phyloP scores from a whole-genome alignment of 805 yeast genomes.

The Candida coleopterorum region DNA sequence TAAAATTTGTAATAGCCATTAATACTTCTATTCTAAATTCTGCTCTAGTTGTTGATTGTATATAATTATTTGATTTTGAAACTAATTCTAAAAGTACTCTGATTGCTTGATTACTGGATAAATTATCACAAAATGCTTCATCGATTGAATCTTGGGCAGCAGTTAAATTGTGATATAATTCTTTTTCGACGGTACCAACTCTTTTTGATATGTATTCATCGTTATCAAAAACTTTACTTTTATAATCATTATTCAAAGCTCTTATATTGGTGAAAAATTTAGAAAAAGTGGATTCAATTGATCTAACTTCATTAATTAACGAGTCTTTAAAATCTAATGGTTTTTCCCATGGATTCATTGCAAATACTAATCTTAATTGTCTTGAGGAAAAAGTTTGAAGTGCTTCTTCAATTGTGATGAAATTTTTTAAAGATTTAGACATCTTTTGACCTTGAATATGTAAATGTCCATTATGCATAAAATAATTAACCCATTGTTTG shows the following conservation, averaged over 20 bases:
- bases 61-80: slow-evolving; percentile 66
- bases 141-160: slow-evolving; percentile 58
- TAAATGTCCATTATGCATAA: slow-evolving; percentile 94
- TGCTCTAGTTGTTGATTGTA: slow-evolving; percentile 40
- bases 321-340: slow-evolving; percentile 89
- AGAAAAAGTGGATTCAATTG: slow-evolving; percentile 67
- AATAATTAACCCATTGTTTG: slow-evolving; percentile 95
- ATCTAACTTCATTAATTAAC: slow-evolving; percentile 68
- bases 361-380: slow-evolving; percentile 87
- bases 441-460: slow-evolving; percentile 98
- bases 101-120: slow-evolving; percentile 73
- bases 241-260: slow-evolving; percentile 69
- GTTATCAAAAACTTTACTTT: slow-evolving; percentile 37
- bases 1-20: slow-evolving; percentile 57
- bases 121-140: slow-evolving; percentile 81
- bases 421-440: slow-evolving; percentile 93
- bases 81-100: slow-evolving; percentile 64
- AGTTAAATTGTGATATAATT: slow-evolving; percentile 46
- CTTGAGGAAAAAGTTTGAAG: slow-evolving; percentile 64
- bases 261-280: slow-evolving; percentile 86
- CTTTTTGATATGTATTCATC: slow-evolving; percentile 61
- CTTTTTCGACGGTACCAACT: slow-evolving; percentile 49
- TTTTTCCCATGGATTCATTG: slow-evolving; percentile 87
- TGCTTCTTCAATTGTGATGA: slow-evolving; percentile 92
- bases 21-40: slow-evolving; percentile 63